Evolutionary conservation across 306 rosid genomes (phyloP).

Genomic region (Acmispon strigosus): DNA sequence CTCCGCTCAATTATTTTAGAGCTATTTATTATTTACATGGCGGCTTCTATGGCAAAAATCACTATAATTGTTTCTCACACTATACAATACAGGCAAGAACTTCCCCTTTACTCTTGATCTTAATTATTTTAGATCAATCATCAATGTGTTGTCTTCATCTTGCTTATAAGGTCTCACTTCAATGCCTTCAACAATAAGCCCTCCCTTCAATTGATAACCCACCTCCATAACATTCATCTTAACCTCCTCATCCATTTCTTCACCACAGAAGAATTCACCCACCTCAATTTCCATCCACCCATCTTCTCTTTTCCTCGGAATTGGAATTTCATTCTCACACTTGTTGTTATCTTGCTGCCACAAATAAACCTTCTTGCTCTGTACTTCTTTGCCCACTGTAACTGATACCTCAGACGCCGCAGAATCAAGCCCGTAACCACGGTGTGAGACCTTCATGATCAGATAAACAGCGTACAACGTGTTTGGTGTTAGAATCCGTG

Average conservation of each 20-base stretch:
- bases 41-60: too few relatives aligned
- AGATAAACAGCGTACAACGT: slow-evolving; percentile 45
- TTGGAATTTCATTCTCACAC: not conserved
- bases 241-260: slow-evolving; percentile 28
- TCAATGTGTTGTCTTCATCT: too few relatives aligned
- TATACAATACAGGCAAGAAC: too few relatives aligned
- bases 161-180: slow-evolving; percentile 49
- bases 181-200: slow-evolving; percentile 56
- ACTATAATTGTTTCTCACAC: too few relatives aligned
- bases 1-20: too few relatives aligned
- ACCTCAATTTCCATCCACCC: slow-evolving; percentile 70
- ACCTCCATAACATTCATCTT: slow-evolving; percentile 49
- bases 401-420: slow-evolving; percentile 26
- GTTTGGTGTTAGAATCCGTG: slow-evolving; percentile 34
- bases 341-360: not conserved
- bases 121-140: too few relatives aligned
- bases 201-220: slow-evolving; percentile 52
- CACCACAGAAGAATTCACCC: slow-evolving; percentile 50
- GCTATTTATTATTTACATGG: too few relatives aligned
- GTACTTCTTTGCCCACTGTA: slow-evolving; percentile 6
- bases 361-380: slow-evolving; percentile 27
- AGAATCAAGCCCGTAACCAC: slow-evolving; percentile 50
- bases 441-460: slow-evolving; percentile 35
- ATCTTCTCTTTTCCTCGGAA: slow-evolving; percentile 30
- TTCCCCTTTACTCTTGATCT: too few relatives aligned